These are phyloP conservation scores for Trichocladium antarcticum DNA, from an alignment of 495 filamentous ascomycete genomes.

Conservation along the genomic window DNA sequence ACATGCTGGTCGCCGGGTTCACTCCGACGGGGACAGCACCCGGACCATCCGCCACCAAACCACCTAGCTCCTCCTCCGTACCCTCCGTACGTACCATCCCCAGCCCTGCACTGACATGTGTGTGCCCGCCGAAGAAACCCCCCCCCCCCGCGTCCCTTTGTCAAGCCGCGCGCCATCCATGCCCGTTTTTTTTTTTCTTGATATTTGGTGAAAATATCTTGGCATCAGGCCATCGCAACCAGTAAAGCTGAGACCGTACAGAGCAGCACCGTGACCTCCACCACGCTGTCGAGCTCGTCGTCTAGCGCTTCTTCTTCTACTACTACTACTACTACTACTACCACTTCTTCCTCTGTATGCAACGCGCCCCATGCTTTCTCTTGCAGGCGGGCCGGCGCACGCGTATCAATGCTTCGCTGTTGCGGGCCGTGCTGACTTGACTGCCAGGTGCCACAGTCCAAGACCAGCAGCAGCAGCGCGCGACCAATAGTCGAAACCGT, in stretches of 20 bases:
- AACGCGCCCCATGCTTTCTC: slow-evolving; percentile 8
- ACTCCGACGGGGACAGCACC: slow-evolving; percentile 23
- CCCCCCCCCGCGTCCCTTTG: background rate
- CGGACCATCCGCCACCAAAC: slow-evolving; percentile 1
- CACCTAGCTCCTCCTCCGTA: background rate
- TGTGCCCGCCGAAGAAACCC: slow-evolving; percentile 2
- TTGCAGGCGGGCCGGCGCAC: slow-evolving; percentile 5
- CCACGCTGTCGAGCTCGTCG: slow-evolving; percentile 18
- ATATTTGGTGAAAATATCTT: background rate
- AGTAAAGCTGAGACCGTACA: slow-evolving; percentile 26
- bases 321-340: slow-evolving; percentile 19
- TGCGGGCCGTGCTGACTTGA: slow-evolving; percentile 4
- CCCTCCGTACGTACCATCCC: slow-evolving; percentile 14
- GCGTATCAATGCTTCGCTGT: background rate
- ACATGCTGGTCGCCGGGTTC: slow-evolving; percentile 23
- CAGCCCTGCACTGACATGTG: background rate
- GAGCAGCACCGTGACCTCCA: slow-evolving; percentile 25
- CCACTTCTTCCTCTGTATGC: slow-evolving; percentile 25
- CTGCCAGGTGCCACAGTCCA: background rate
- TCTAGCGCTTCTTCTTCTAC: slow-evolving; percentile 9
- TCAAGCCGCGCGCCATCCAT: background rate
- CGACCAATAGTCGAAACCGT: slow-evolving; percentile 26
- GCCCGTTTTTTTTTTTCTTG: background rate
- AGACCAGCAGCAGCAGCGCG: background rate
- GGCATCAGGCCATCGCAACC: slow-evolving; percentile 11